Evolutionary conservation across 345 rosid genomes (phyloP).

Genomic region (Ailanthus altissimus): DNA sequence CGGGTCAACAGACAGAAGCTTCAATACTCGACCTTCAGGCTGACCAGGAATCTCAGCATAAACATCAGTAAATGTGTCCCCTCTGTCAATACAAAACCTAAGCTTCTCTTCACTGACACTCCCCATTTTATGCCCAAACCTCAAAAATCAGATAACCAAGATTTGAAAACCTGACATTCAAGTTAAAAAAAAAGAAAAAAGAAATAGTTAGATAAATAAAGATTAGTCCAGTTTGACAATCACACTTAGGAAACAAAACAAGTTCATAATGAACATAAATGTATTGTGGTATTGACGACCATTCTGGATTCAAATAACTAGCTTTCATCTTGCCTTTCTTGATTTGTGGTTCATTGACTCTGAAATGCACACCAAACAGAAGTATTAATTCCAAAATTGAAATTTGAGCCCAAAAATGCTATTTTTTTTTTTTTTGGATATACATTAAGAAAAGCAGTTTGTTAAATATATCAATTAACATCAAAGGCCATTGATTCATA

Average conservation of each 20-base stretch:
- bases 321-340: neutral
- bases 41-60: constrained; percentile 91
- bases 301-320: neutral
- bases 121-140: constrained; percentile 44
- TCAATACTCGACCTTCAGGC: constrained; percentile 67
- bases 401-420: neutral
- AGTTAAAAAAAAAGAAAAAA: neutral
- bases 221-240: neutral
- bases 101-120: constrained; percentile 53
- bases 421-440: too few species aligned
- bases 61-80: constrained; percentile 97
- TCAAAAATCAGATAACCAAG: constrained; percentile 5
- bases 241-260: neutral
- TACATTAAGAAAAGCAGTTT: too few species aligned
- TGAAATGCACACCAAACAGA: neutral
- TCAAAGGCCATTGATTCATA: neutral
- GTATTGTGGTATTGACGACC: neutral
- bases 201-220: too few species aligned
- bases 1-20: constrained; percentile 93
- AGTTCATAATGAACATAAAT: neutral
- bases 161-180: constrained; percentile 13
- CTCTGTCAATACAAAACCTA: constrained; percentile 88
- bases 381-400: neutral
- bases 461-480: neutral
- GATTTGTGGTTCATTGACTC: neutral